Evolutionary conservation across 208 protist species (phyloP).

Genomic region (Eutreptiella sp.): DNA sequence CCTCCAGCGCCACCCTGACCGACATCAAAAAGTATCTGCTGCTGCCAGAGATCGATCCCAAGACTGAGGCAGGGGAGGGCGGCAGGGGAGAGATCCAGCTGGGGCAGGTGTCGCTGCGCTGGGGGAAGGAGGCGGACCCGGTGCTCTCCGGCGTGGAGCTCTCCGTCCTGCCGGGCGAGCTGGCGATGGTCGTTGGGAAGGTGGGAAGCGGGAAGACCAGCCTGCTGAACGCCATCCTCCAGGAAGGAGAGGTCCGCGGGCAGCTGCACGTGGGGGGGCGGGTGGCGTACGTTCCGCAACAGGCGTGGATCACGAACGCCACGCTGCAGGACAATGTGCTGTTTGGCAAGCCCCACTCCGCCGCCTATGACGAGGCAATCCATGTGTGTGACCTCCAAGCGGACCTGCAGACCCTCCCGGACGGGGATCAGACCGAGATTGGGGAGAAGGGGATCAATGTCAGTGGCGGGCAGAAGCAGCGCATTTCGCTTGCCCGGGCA

Average conservation of each 20-base stretch:
- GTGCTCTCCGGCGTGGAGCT: conserved; percentile 55
- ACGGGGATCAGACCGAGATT: conserved; percentile 58
- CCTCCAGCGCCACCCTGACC: not conserved
- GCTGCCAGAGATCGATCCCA: conserved; percentile 18
- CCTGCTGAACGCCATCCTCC: conserved; percentile 64
- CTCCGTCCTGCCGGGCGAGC: conserved; percentile 51
- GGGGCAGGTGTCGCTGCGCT: not conserved
- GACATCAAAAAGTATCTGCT: conserved; percentile 20
- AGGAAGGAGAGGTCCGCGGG: not conserved
- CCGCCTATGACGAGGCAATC: conserved; percentile 6
- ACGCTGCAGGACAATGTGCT: conserved; percentile 59
- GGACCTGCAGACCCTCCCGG: conserved; percentile 47
- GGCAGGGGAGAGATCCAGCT: conserved; percentile 9
- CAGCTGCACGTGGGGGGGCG: not conserved
- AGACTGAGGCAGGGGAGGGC: conserved; percentile 5
- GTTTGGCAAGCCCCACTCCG: conserved; percentile 48
- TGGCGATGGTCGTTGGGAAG: conserved; percentile 63
- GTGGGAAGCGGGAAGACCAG: conserved; percentile 70
- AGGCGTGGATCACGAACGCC: conserved; percentile 48
- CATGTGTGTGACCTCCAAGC: conserved; percentile 23
- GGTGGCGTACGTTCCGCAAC: conserved; percentile 30
- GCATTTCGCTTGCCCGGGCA: conserved; percentile 35
- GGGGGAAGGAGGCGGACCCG: conserved; percentile 33
- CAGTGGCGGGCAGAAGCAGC: conserved; percentile 42
- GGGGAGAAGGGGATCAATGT: conserved; percentile 66